These are phyloP conservation scores for Scheffersomyces coipomensis DNA, from an alignment of 805 yeast genomes.

Conservation along the genomic window DNA sequence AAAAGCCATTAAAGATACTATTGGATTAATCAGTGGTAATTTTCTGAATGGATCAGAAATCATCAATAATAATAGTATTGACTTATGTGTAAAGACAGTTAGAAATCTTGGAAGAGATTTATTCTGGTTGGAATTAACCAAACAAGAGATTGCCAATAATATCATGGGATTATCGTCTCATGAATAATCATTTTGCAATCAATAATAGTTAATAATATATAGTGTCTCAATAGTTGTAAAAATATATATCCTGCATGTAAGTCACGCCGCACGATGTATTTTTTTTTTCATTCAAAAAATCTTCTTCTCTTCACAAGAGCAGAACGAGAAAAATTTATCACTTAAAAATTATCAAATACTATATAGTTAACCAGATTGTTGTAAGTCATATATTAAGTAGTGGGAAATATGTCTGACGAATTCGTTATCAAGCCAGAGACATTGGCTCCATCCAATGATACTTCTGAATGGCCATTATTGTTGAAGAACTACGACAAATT, in stretches of 20 bases:
- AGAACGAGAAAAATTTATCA: background rate
- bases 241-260: background rate
- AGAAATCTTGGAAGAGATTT: constrained; percentile 38
- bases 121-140: constrained; percentile 40
- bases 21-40: constrained; percentile 54
- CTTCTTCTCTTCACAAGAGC: constrained; percentile 3
- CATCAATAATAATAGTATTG: constrained; percentile 31
- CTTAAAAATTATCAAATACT: too few relatives aligned
- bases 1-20: constrained; percentile 68
- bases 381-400: too few relatives aligned
- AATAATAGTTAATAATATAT: background rate
- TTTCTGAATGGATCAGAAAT: constrained; percentile 33
- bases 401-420: constrained; percentile 65
- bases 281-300: constrained; percentile 4
- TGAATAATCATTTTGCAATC: background rate
- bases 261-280: constrained; percentile 27
- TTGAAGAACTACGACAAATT: constrained; percentile 92
- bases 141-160: constrained; percentile 25
- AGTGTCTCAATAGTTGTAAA: constrained; percentile 2
- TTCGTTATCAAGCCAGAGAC: constrained; percentile 86
- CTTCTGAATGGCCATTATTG: constrained; percentile 94
- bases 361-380: too few relatives aligned
- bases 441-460: constrained; percentile 74
- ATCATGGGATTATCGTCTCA: constrained; percentile 13
- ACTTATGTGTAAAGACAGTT: constrained; percentile 32